Evolutionary conservation across 2,329 filamentous ascomycete species (phyloP).

Genomic region (Scedosporium apiospermum): DNA sequence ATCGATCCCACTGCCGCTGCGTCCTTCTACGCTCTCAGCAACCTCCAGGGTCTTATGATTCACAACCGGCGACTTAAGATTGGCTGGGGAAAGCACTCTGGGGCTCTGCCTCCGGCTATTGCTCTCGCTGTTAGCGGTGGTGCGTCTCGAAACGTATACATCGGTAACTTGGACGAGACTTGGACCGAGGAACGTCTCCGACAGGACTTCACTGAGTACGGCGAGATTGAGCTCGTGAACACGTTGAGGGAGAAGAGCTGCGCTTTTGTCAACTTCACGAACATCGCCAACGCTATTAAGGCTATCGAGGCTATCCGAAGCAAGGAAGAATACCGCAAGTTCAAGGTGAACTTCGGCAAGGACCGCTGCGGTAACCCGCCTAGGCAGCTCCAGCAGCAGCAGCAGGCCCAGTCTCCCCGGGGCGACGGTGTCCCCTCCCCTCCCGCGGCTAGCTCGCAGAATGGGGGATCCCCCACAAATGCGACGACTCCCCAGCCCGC

Average conservation of each 20-base stretch:
- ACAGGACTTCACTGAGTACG: constrained; percentile 94
- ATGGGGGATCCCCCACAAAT: constrained; percentile 46
- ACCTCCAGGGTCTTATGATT: constrained; percentile 96
- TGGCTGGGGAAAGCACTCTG: constrained; percentile 98
- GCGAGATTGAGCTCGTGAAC: constrained; percentile 96
- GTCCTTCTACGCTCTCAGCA: constrained; percentile 95
- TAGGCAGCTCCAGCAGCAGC: constrained; percentile 64
- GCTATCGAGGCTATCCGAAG: constrained; percentile 92
- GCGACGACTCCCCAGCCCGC: constrained; percentile 50
- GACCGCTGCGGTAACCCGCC: constrained; percentile 95
- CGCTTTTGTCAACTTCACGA: constrained; percentile 99
- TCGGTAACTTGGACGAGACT: constrained; percentile 92
- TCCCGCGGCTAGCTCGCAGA: constrained; percentile 50
- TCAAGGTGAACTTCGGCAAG: constrained; percentile 99
- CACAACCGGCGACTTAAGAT: constrained; percentile 97
- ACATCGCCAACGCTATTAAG: constrained; percentile 99
- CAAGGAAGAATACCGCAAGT: constrained; percentile 92
- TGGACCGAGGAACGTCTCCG: constrained; percentile 94
- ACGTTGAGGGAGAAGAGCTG: constrained; percentile 97
- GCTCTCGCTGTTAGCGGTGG: constrained; percentile 92
- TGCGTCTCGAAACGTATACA: constrained; percentile 96
- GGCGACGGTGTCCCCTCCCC: constrained; percentile 51
- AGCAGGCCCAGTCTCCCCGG: constrained; percentile 55
- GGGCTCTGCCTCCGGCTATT: constrained; percentile 89
- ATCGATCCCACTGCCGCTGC: constrained; percentile 97